Conservation (phyloP, 177 flowering plant species). For the Vitis hybrid region DNA sequence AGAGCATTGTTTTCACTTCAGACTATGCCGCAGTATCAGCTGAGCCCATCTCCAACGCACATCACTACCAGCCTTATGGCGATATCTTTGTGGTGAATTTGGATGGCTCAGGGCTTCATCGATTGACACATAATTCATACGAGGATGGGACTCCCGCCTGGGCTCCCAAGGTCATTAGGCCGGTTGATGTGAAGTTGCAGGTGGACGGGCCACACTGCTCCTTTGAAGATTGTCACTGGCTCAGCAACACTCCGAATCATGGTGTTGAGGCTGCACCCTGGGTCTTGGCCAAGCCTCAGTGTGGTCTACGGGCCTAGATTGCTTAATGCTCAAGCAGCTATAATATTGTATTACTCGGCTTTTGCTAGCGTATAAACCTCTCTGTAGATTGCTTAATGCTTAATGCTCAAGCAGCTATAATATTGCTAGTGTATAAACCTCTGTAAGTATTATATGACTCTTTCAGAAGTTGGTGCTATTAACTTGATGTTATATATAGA, state of each 20-base stretch:
- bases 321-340: too few relatives aligned
- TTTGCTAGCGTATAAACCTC: too few relatives aligned
- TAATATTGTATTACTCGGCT: too few relatives aligned
- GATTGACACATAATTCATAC: constrained; percentile 76
- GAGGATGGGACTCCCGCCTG: constrained; percentile 94
- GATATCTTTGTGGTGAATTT: constrained; percentile 61
- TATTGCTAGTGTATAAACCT: too few relatives aligned
- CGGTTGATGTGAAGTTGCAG: constrained; percentile 40
- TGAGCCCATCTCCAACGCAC: constrained; percentile 80
- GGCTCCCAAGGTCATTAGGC: constrained; percentile 45
- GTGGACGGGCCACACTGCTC: constrained; percentile 14
- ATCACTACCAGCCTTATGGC: constrained; percentile 87
- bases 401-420: too few relatives aligned
- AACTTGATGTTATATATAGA: too few relatives aligned
- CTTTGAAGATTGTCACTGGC: constrained; percentile 52
- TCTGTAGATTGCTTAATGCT: too few relatives aligned
- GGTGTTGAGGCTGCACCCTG: background rate
- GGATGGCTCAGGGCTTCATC: constrained; percentile 61
- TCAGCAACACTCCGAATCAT: constrained; percentile 18
- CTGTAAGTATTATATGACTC: too few relatives aligned
- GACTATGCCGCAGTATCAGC: constrained; percentile 83
- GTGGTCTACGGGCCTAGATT: constrained; percentile 4
- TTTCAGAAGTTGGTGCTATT: too few relatives aligned
- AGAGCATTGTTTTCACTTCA: constrained; percentile 59
- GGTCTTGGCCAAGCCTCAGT: constrained; percentile 4